These are phyloP conservation scores for Penicillium malachiteum DNA, from an alignment of 495 filamentous ascomycete genomes.

Conservation along the genomic window DNA sequence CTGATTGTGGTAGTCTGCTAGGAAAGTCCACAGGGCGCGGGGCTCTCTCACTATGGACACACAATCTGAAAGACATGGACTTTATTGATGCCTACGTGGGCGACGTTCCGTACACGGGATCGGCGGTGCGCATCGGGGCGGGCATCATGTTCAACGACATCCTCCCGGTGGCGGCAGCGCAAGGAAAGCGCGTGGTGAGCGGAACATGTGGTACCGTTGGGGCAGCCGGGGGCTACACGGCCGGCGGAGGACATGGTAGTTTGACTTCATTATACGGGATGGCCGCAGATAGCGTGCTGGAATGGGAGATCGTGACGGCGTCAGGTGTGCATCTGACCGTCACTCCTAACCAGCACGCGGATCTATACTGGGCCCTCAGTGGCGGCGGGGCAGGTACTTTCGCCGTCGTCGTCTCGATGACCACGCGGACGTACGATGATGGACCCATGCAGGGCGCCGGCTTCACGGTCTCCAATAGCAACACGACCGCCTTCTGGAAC, in stretches of 20 bases:
- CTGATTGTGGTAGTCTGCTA: too few relatives aligned
- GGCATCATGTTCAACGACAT: too few relatives aligned
- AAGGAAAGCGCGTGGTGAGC: too few relatives aligned
- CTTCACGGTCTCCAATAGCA: not conserved
- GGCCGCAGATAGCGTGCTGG: slow-evolving; percentile 60
- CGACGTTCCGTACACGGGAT: too few relatives aligned
- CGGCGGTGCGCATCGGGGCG: too few relatives aligned
- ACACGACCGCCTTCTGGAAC: too few relatives aligned
- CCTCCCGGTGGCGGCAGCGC: too few relatives aligned
- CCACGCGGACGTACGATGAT: not conserved
- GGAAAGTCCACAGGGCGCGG: slow-evolving; percentile 61
- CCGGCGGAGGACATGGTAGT: too few relatives aligned
- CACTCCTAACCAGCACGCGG: slow-evolving; percentile 55
- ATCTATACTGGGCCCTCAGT: slow-evolving; percentile 52
- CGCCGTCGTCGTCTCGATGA: not conserved
- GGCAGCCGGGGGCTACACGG: too few relatives aligned
- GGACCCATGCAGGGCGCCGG: not conserved
- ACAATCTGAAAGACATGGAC: slow-evolving; percentile 50
- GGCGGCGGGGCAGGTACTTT: not conserved
- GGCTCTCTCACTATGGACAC: slow-evolving; percentile 57
- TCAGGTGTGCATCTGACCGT: slow-evolving; percentile 51
- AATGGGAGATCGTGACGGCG: slow-evolving; percentile 61
- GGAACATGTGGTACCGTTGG: too few relatives aligned
- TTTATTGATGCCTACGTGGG: too few relatives aligned
- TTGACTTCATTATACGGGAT: too few relatives aligned